Evolutionary conservation across 2,329 filamentous ascomycete species (phyloP).

Genomic region (Pseudogymnoascus destructans): DNA sequence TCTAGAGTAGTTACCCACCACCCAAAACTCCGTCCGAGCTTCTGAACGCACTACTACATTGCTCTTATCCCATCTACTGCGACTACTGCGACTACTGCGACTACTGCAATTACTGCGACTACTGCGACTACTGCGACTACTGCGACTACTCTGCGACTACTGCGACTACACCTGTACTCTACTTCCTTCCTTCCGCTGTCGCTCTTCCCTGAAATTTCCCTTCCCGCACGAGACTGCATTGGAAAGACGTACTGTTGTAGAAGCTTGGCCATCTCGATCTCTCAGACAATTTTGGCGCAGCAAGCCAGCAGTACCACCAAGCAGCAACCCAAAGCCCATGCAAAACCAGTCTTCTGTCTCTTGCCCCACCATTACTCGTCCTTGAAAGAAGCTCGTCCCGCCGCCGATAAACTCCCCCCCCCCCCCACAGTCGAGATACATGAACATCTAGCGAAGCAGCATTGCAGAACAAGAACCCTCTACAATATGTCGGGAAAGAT

Average conservation of each 20-base stretch:
- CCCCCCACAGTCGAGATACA: conserved; percentile 6
- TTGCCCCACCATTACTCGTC: conserved; percentile 8
- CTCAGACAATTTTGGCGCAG: background rate
- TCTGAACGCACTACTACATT: conserved; percentile 2
- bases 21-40: conserved; percentile 2
- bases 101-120: background rate
- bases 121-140: background rate
- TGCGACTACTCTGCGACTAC: background rate
- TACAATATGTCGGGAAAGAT: conserved; percentile 70
- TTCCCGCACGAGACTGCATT: conserved; percentile 3
- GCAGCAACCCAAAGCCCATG: background rate
- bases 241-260: conserved; percentile 1
- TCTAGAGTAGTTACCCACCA: background rate
- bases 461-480: conserved; percentile 1
- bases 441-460: conserved; percentile 5
- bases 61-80: conserved; percentile 5
- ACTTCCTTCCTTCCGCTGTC: background rate
- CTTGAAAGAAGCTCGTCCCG: conserved; percentile 5
- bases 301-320: background rate
- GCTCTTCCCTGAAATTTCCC: conserved; percentile 4
- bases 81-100: background rate
- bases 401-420: conserved; percentile 7
- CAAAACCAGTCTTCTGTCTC: conserved; percentile 5
- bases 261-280: background rate
- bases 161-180: conserved; percentile 2